Percentiles rank a stretch among this genome's conserved stretches.
Evolutionary conservation across 495 filamentous ascomycete species (phyloP).

Genomic region (Podospora fimiseda): DNA sequence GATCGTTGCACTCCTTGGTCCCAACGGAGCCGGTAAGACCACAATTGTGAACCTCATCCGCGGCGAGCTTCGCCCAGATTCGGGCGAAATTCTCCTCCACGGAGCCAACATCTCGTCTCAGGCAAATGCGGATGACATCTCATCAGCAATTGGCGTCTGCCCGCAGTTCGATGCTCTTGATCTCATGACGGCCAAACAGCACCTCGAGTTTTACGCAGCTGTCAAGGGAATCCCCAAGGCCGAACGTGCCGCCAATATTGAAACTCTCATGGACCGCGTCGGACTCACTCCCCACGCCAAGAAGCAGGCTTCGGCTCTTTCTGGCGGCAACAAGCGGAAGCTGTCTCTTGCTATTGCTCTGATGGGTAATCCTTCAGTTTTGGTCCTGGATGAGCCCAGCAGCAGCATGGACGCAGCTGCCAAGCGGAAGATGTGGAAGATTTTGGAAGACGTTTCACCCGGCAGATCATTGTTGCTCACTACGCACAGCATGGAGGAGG

Average conservation of each 20-base stretch:
- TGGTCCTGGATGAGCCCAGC: slow-evolving; percentile 55
- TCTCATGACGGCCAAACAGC: slow-evolving; percentile 61
- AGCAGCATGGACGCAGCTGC: slow-evolving; percentile 63
- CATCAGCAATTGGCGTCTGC: slow-evolving; percentile 64
- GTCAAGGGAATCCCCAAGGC: slow-evolving; percentile 50
- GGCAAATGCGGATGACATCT: slow-evolving; percentile 48
- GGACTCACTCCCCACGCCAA: slow-evolving; percentile 51
- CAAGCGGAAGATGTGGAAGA: slow-evolving; percentile 67
- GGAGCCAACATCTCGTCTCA: slow-evolving; percentile 58
- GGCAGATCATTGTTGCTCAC: slow-evolving; percentile 58
- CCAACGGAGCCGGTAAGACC: slow-evolving; percentile 80
- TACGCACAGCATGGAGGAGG: slow-evolving; percentile 73
- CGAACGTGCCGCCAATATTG: slow-evolving; percentile 52
- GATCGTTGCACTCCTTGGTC: slow-evolving; percentile 74
- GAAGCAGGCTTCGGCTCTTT: slow-evolving; percentile 45
- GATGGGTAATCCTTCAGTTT: slow-evolving; percentile 1
- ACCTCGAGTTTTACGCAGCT: slow-evolving; percentile 65
- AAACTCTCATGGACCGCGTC: slow-evolving; percentile 47
- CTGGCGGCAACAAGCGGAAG: slow-evolving; percentile 32
- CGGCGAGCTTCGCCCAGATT: slow-evolving; percentile 61
- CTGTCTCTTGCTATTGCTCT: not conserved
- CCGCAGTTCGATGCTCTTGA: slow-evolving; percentile 64
- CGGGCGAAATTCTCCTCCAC: slow-evolving; percentile 59
- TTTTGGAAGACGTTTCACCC: slow-evolving; percentile 48
- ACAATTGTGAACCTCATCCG: slow-evolving; percentile 75